Percentiles rank a stretch among this genome's conserved stretches.
phyloP scores from a whole-genome alignment of 2,329 filamentous ascomycete genomes.

The Ophiostoma perfectum region DNA sequence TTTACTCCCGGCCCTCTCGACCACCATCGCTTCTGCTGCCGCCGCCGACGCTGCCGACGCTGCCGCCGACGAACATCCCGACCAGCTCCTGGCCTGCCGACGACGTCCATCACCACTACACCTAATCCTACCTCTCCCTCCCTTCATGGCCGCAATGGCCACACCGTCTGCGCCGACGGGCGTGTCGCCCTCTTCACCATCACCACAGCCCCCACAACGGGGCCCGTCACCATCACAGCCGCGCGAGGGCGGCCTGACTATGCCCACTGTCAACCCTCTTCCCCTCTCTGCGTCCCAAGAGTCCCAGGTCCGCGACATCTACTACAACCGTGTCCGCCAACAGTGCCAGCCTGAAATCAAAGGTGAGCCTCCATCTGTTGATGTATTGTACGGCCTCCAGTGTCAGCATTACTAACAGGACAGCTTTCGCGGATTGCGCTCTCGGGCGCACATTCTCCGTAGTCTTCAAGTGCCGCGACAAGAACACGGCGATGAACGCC shows the following conservation, averaged over 20 bases:
- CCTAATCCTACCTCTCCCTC: background rate
- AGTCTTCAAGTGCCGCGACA: constrained; percentile 74
- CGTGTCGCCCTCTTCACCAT: constrained; percentile 26
- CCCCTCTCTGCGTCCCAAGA: constrained; percentile 79
- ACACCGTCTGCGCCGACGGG: constrained; percentile 27
- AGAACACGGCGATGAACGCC: constrained; percentile 81
- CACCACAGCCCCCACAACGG: constrained; percentile 14
- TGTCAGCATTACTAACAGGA: constrained; percentile 1
- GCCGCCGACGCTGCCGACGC: background rate
- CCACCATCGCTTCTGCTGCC: background rate
- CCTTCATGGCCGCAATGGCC: constrained; percentile 12
- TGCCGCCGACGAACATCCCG: background rate
- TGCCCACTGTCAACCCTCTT: constrained; percentile 69
- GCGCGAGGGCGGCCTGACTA: constrained; percentile 30
- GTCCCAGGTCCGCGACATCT: constrained; percentile 73
- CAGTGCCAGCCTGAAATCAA: constrained; percentile 75
- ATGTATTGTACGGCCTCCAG: background rate
- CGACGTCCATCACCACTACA: background rate
- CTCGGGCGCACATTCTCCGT: constrained; percentile 79
- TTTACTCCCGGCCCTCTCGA: no score
- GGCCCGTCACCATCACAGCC: constrained; percentile 1
- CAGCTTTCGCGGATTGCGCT: constrained; percentile 90
- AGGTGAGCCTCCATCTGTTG: constrained; percentile 42
- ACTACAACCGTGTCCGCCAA: constrained; percentile 70
- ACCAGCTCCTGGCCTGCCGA: background rate